Conservation (phyloP, 495 filamentous ascomycete species). For the Aspergillus funiculosus region DNA sequence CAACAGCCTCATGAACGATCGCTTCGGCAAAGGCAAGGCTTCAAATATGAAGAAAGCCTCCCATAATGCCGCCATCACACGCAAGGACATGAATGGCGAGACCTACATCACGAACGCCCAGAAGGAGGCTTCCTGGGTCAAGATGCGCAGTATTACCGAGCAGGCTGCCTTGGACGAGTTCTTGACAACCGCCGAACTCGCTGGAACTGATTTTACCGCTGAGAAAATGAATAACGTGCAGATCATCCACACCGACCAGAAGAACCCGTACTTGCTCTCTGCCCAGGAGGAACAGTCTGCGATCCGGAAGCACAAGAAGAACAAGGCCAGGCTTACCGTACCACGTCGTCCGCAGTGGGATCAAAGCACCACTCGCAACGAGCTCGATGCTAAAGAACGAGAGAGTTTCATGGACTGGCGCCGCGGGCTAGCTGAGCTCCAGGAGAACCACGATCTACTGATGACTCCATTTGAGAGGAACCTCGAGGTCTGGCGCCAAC, state of each 20-base stretch:
- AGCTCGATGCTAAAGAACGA: conserved; percentile 75
- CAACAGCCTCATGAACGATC: conserved; percentile 86
- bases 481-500: conserved; percentile 94
- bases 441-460: conserved; percentile 85
- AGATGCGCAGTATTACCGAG: conserved; percentile 98
- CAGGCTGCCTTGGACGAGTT: conserved; percentile 91
- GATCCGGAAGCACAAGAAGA: conserved; percentile 72
- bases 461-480: conserved; percentile 99
- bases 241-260: conserved; percentile 92
- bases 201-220: conserved; percentile 96
- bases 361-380: conserved; percentile 67
- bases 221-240: conserved; percentile 99
- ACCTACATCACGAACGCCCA: conserved; percentile 44
- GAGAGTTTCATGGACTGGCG: conserved; percentile 84
- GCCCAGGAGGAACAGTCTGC: conserved; percentile 76
- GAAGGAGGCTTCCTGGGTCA: conserved; percentile 51
- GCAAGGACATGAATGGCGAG: conserved; percentile 41
- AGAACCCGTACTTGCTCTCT: conserved; percentile 89
- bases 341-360: conserved; percentile 90
- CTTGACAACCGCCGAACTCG: conserved; percentile 81
- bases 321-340: conserved; percentile 74
- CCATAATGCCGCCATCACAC: conserved; percentile 52
- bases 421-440: conserved; percentile 81
- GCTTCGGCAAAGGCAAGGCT: conserved; percentile 84
- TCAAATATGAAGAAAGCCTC: conserved; percentile 60